Evolutionary conservation across 1,139 yeast genomes (phyloP), one percentile per base, ranked within the genome.

Genomic region (Debaryomycetaceae sp.): DNA sequence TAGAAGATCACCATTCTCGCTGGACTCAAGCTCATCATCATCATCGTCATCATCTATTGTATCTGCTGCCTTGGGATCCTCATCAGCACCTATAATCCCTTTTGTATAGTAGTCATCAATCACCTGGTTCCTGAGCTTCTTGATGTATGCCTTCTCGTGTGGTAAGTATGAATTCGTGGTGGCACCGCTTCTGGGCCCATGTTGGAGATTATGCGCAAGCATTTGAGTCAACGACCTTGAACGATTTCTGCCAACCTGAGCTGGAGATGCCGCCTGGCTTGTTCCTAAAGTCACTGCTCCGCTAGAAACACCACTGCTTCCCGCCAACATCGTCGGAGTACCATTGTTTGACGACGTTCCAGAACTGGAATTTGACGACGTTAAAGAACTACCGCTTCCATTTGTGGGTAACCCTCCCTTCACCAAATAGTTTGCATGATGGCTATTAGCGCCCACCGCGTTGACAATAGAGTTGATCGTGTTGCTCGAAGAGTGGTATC

Each of bases 81-180:
- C 60, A 38, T 57, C 62, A 5, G 70, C 73, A 1, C 70, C 75
- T 9, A 69, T 57, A 28, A 81, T 78, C 2, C 83, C 84, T 49
- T 79, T 78, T 5, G 85, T 81, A 52, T 81, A 80, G 53, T 81
- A 83, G 49, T 85, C 95, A 55, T 86, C 88, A 9, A 69, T 76
- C 36, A 73, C 63, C 50, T 79, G 85, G 49, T 82, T 81, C 41
- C 78, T 73, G 52, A 87, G 76, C 53, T 79, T 79, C 43, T 77
- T 75, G 41, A 87, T 59, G 55, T 87, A 87, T 0, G 82, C 79
- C 51, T 76, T 73, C 57, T 87, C 95, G 52, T 86, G 92, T 2
- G 81, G 79, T 37, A 72, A 62, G 53, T 77, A 78, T 49, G 69
- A 78, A 33, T 53, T 51, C 18, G 26, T 31, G 16, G 14, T 17